These are phyloP conservation scores for Eremomyces bilateralis DNA, from an alignment of 495 filamentous ascomycete species.

Conservation along the genomic window DNA sequence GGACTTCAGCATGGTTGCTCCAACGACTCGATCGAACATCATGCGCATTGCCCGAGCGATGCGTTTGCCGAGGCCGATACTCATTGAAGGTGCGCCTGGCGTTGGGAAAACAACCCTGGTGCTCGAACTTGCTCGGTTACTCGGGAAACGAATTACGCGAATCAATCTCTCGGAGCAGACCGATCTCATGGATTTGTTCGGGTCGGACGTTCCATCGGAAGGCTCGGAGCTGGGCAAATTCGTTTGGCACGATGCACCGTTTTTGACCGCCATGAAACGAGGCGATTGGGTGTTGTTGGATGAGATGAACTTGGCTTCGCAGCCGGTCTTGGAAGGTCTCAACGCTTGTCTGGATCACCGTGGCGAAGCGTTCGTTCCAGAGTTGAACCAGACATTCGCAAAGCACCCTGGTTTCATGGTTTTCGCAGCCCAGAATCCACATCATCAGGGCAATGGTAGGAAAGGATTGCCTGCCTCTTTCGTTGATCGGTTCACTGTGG, in stretches of 20 bases:
- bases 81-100: conserved; percentile 88
- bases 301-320: conserved; percentile 97
- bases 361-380: conserved; percentile 85
- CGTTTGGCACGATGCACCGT: conserved; percentile 86
- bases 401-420: conserved; percentile 73
- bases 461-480: conserved; percentile 93
- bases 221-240: conserved; percentile 74
- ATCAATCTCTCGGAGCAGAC: conserved; percentile 98
- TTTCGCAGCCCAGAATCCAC: conserved; percentile 94
- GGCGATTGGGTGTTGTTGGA: conserved; percentile 93
- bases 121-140: conserved; percentile 54
- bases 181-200: conserved; percentile 91
- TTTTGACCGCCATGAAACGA: conserved; percentile 83
- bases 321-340: conserved; percentile 88
- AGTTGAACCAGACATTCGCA: conserved; percentile 81
- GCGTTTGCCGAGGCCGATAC: conserved; percentile 69
- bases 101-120: conserved; percentile 94
- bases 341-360: conserved; percentile 96
- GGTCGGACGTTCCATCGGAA: conserved; percentile 87
- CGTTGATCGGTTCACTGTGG: conserved; percentile 93
- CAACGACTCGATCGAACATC: conserved; percentile 71
- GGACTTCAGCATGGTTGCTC: conserved; percentile 59
- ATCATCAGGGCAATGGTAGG: conserved; percentile 86
- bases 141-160: conserved; percentile 61
- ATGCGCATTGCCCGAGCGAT: conserved; percentile 83